phyloP scores from a whole-genome alignment of 2,329 filamentous ascomycete species.

The Neodidymelliopsis sp. region DNA sequence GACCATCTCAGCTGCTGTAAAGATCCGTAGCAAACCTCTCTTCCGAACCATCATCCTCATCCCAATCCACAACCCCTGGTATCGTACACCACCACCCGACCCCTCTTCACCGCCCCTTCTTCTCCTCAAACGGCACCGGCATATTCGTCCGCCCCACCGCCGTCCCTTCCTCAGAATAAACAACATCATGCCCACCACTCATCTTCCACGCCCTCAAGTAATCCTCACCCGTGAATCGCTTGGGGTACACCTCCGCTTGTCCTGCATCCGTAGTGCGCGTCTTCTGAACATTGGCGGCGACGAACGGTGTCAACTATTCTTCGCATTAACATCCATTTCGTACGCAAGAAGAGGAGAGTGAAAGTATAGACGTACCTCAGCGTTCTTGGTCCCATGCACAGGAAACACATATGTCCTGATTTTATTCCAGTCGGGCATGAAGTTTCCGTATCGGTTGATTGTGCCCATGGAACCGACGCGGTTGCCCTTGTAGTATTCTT shows the following conservation, averaged over 20 bases:
- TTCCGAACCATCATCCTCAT: background rate
- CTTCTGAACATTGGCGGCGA: conserved; percentile 66
- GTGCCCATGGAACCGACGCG: conserved; percentile 85
- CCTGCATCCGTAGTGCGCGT: conserved; percentile 22
- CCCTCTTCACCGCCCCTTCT: background rate
- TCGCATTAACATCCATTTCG: conserved; percentile 15
- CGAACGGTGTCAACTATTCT: conserved; percentile 78
- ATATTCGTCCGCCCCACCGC: conserved; percentile 24
- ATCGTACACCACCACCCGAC: background rate
- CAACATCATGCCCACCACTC: conserved; percentile 39
- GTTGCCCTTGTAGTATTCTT: conserved; percentile 97
- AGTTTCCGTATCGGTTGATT: conserved; percentile 84
- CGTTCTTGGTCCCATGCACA: conserved; percentile 65
- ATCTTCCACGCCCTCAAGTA: conserved; percentile 47
- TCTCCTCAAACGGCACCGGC: conserved; percentile 39
- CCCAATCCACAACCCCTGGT: background rate
- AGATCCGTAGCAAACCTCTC: too few relatives aligned
- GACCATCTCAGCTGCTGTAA: too few relatives aligned
- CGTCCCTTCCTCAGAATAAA: conserved; percentile 16
- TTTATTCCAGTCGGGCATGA: conserved; percentile 83
- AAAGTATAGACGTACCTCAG: conserved; percentile 27
- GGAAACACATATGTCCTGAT: conserved; percentile 92
- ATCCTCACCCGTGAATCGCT: conserved; percentile 41
- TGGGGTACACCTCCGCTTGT: conserved; percentile 27
- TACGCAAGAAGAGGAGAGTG: background rate